Base-by-base conservation (phyloP, 1,284 basidiomycete genomes). In the Exsudoporus floridanus region DNA sequence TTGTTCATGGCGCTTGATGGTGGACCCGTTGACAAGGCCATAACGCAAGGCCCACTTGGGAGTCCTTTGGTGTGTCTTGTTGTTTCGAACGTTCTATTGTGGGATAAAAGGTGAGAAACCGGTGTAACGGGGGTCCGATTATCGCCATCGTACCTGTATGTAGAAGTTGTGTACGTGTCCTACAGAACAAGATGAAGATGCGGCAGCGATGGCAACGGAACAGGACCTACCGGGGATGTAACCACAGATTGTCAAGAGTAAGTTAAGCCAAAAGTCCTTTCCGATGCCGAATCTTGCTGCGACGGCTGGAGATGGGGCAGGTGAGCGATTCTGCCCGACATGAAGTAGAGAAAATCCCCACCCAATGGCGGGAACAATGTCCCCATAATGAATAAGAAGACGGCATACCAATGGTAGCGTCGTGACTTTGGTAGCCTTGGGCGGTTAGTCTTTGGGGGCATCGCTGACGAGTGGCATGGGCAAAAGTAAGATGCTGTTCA, bases 241-340 rank as follows among this genome's bases (percentile, higher is more conserved):
- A 8, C 96, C 96, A 67, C 85, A 88, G 54, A 98, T 82, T 30
- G 94, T 97, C 46, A 96, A 73, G 61, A 98, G 65, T 18, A 94
- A 71, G 71, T 99, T 99, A 64, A 98, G 75, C 81, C 90, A 95
- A 72, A 98, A 96, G 72, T 98, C 96, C 39, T 73, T 74, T 5
- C 93, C 94, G 61, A 98, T 84, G 27, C 96, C 96, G 73, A 99
- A 99, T 52, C 96, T 83, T 27, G 93, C 88, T 30, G 93, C 91
- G 37, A 99, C 94, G 56, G 96, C 96, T 94, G 64, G 49, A 33
- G 19, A 41, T 34, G 28, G 46, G 45, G 51, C 30, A 50, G 50
- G 40, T 52, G 52, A 34, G 52, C 4, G 4, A 12, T 30, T 6
- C 28, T 25, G n/a, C 43, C 34, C 40, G 37, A 25, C 31, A 37